Conservation (phyloP, 129 eudicot genomes). For the Dittrichia graveolens region DNA sequence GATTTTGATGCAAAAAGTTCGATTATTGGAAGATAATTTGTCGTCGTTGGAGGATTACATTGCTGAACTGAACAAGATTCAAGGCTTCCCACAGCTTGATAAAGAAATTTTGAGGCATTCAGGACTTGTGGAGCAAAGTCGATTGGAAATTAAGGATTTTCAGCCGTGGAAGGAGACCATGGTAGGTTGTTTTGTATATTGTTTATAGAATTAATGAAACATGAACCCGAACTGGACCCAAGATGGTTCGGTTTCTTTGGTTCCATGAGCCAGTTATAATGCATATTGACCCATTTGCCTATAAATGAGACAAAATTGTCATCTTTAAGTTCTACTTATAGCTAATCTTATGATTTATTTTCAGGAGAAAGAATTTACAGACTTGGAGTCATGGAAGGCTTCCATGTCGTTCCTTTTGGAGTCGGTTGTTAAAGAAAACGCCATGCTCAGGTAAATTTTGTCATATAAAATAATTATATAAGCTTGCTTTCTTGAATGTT, state of each 20-base stretch:
- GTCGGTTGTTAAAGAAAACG: constrained; percentile 53
- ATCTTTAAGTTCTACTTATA: background rate
- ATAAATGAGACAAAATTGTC: background rate
- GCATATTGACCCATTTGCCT: background rate
- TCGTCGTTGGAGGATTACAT: constrained; percentile 68
- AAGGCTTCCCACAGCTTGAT: constrained; percentile 63
- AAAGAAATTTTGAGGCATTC: constrained; percentile 53
- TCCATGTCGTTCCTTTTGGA: constrained; percentile 55
- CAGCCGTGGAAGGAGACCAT: constrained; percentile 63
- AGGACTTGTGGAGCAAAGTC: constrained; percentile 53
- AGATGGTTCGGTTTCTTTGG: constrained; percentile 11
- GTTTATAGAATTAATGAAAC: background rate
- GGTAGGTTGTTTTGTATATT: constrained; percentile 40
- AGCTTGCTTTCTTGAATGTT: background rate
- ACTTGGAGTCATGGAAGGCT: constrained; percentile 65
- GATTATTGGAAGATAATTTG: constrained; percentile 65
- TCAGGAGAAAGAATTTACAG: constrained; percentile 61
- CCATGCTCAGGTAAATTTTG: constrained; percentile 60
- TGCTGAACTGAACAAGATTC: constrained; percentile 56
- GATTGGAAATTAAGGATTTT: constrained; percentile 52
- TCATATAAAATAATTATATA: background rate
- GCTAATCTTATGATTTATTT: background rate
- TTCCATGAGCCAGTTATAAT: background rate
- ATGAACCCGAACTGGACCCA: background rate
- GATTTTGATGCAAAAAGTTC: constrained; percentile 82